A percentile compares a stretch with the other conserved stretches of the same genome.
Conservation (phyloP, 768 basidiomycete species). For the Kwoniella pini region DNA sequence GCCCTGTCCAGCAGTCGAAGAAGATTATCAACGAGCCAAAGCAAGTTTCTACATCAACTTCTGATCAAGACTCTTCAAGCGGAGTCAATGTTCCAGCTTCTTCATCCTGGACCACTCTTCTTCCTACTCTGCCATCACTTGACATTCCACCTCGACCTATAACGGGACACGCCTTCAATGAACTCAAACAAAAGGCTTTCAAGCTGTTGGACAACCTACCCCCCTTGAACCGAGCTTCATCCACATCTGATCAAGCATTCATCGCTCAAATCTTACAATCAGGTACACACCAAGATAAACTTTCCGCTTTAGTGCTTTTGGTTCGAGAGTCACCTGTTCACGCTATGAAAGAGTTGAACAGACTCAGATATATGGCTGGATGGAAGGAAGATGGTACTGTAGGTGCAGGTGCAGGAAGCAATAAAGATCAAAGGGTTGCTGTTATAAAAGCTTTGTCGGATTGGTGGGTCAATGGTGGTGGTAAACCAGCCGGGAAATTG, state of each 20-base stretch:
- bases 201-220: conserved; percentile 26
- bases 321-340: conserved; percentile 86
- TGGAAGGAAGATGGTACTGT: conserved; percentile 65
- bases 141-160: conserved; percentile 25
- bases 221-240: conserved; percentile 39
- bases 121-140: conserved; percentile 30
- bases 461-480: conserved; percentile 91
- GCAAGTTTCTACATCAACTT: neutral
- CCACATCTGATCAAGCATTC: conserved; percentile 76
- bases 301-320: conserved; percentile 84
- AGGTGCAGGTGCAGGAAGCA: conserved; percentile 46
- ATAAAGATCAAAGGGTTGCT: conserved; percentile 85
- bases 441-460: conserved; percentile 88
- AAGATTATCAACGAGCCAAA: conserved; percentile 28
- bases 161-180: conserved; percentile 42
- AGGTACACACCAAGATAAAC: conserved; percentile 87
- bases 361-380: conserved; percentile 73
- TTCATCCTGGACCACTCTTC: conserved; percentile 31
- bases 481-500: conserved; percentile 82
- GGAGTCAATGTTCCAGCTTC: conserved; percentile 31
- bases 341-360: conserved; percentile 76
- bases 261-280: conserved; percentile 78
- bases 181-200: conserved; percentile 40
- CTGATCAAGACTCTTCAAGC: conserved; percentile 23
- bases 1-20: conserved; percentile 21